phyloP scores from a whole-genome alignment of 2,329 filamentous ascomycete genomes.

The Botryotinia globosa region DNA sequence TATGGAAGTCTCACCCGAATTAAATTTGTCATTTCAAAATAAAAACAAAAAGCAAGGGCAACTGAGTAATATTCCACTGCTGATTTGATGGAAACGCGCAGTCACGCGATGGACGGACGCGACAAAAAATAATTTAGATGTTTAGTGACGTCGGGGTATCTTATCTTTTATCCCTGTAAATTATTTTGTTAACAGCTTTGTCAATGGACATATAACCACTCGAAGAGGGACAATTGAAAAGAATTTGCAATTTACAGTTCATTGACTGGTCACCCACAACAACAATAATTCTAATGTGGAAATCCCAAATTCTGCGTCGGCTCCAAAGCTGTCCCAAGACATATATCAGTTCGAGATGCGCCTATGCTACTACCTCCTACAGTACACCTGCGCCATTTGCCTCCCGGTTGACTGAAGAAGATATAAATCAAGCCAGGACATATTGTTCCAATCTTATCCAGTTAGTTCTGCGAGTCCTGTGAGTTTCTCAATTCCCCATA shows the following conservation, averaged over 20 bases:
- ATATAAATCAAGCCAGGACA: conserved; percentile 36
- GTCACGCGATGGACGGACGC: conserved; percentile 22
- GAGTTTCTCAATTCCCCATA: not conserved
- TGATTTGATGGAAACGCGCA: conserved; percentile 29
- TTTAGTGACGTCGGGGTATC: conserved; percentile 24
- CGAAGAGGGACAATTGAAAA: not conserved
- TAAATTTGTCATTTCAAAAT: not conserved
- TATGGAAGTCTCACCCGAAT: not conserved
- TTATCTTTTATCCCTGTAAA: not conserved
- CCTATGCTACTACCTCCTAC: conserved; percentile 38
- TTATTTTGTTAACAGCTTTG: not conserved
- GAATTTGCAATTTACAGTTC: not conserved
- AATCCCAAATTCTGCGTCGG: conserved; percentile 23
- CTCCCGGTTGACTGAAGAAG: conserved; percentile 37
- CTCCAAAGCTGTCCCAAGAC: conserved; percentile 26
- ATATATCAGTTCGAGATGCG: conserved; percentile 24
- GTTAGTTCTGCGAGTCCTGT: conserved; percentile 28
- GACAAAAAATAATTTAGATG: conserved; percentile 18
- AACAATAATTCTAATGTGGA: conserved; percentile 11
- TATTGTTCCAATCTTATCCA: conserved; percentile 40
- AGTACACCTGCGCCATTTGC: conserved; percentile 36
- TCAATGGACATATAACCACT: not conserved
- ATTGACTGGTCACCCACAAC: not conserved
- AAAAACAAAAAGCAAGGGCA: not conserved
- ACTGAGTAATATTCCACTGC: conserved; percentile 1